These are phyloP conservation scores for Colletotrichum liaoningense DNA, from an alignment of 2,329 filamentous ascomycete genomes.

Conservation along the genomic window DNA sequence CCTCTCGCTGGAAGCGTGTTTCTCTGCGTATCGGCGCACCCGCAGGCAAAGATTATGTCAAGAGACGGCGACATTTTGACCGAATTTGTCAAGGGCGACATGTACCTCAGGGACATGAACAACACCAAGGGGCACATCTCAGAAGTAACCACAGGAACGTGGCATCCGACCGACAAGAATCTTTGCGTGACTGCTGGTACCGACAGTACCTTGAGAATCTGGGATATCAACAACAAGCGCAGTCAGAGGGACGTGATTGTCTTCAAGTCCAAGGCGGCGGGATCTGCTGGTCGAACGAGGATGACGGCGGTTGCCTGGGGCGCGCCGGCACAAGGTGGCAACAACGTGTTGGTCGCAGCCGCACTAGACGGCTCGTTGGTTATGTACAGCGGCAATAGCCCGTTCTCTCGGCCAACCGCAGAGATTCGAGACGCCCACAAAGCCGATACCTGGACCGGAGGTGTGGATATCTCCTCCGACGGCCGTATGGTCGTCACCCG, in stretches of 20 bases:
- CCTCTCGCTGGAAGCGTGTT: slow-evolving; percentile 83
- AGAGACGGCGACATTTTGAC: slow-evolving; percentile 88
- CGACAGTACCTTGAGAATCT: slow-evolving; percentile 95
- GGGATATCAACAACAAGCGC: slow-evolving; percentile 93
- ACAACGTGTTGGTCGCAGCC: slow-evolving; percentile 81
- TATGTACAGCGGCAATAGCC: slow-evolving; percentile 92
- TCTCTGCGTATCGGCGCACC: slow-evolving; percentile 87
- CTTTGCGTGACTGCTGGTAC: slow-evolving; percentile 91
- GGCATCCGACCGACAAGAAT: slow-evolving; percentile 89
- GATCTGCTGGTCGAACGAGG: slow-evolving; percentile 88
- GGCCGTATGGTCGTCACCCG: slow-evolving; percentile 90
- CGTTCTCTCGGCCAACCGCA: slow-evolving; percentile 82
- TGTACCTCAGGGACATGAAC: slow-evolving; percentile 97
- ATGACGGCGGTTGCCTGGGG: slow-evolving; percentile 96
- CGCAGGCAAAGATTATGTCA: slow-evolving; percentile 89
- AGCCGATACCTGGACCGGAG: slow-evolving; percentile 89
- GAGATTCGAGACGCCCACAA: slow-evolving; percentile 88
- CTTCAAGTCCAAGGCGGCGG: slow-evolving; percentile 91
- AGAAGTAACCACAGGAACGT: slow-evolving; percentile 88
- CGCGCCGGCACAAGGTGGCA: slow-evolving; percentile 78
- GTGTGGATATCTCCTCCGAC: slow-evolving; percentile 90
- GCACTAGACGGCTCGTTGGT: slow-evolving; percentile 90
- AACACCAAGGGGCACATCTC: slow-evolving; percentile 97
- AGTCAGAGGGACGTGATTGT: slow-evolving; percentile 94
- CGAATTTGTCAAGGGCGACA: slow-evolving; percentile 96